Percentiles rank a stretch among this genome's conserved stretches.
phyloP scores from a whole-genome alignment of 257 asterid genomes.

The Paulownia fortunei region DNA sequence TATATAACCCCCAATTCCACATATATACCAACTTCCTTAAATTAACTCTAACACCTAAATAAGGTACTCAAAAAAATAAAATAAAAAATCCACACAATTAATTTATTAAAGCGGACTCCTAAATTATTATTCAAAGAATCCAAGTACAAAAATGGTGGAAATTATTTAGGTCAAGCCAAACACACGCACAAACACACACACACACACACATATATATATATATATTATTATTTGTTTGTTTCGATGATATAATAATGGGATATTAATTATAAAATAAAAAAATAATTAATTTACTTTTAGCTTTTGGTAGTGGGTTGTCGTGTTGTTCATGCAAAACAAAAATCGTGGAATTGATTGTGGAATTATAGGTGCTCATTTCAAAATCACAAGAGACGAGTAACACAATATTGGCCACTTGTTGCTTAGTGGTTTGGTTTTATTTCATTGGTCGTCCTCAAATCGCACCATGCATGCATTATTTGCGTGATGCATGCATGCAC shows the following conservation, averaged over 20 bases:
- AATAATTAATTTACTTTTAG: background rate
- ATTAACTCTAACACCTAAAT: background rate
- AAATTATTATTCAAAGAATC: background rate
- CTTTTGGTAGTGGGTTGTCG: slow-evolving; percentile 54
- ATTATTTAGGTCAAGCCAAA: background rate
- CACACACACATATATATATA: background rate
- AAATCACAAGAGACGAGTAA: slow-evolving; percentile 24
- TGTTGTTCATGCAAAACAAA: slow-evolving; percentile 39
- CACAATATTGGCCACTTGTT: slow-evolving; percentile 41
- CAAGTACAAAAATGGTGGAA: background rate
- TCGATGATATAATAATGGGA: background rate
- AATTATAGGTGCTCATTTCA: slow-evolving; percentile 28
- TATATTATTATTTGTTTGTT: too few species aligned
- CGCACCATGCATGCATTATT: slow-evolving; percentile 45
- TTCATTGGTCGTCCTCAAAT: slow-evolving; percentile 41
- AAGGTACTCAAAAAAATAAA: background rate
- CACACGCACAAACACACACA: background rate
- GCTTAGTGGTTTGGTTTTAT: slow-evolving; percentile 42
- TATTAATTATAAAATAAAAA: background rate
- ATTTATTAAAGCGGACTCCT: background rate
- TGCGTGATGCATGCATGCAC: slow-evolving; percentile 45
- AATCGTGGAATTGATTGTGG: slow-evolving; percentile 19
- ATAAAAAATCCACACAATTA: background rate
- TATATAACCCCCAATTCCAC: too few species aligned
- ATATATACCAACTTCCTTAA: background rate